Base-by-base conservation (phyloP, 2,329 filamentous ascomycete genomes). In the Phaeosphaeriaceae sp. region DNA sequence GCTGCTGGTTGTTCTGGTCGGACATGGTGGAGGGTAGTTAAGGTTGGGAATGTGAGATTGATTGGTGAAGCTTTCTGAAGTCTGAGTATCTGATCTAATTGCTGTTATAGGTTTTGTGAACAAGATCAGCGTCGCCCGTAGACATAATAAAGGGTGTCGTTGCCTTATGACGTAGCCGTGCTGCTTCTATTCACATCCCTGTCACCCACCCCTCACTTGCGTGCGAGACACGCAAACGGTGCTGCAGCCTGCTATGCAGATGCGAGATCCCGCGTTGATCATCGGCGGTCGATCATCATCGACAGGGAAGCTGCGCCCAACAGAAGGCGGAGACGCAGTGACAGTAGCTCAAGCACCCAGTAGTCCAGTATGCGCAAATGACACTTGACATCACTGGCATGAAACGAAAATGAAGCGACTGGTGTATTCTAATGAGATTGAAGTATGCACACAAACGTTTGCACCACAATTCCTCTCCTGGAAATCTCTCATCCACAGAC, bases 401-500 rank as follows among this genome's bases (percentile, higher is more conserved):
- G 10, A 27, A 11, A 47, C 6, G 17, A 33, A 33, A n/a, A 20
- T 64, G 60, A 67, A 68, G 58, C 60, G 56, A 67, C 57, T 54
- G 57, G 50, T 65, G 61, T 60, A 63, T 71, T 70, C 54, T 62
- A 67, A 68, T 66, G 67, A 67, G 65, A 69, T 66, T 63, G 65
- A 71, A 62, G 59, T 72, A 72, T 72, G 65, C 70, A 74, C 65
- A 72, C 60, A 69, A 66, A 62, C 56, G 51, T 51, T 58, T 60
- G 57, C 63, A 61, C 56, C 51, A 54, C 53, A 51, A 51, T 58
- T 59, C 57, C 57, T 58, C 55, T 54, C 62, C 60, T 71, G 63
- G 64, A 66, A 65, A 57, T 57, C 60, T 50, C 63, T 54, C 66
- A 58, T 54, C 56, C 51, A 54, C 57, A 55, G 42, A 58, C 53